These are phyloP conservation scores for Malassezia vespertilionis DNA, from an alignment of 1,284 basidiomycete species.

Conservation along the genomic window DNA sequence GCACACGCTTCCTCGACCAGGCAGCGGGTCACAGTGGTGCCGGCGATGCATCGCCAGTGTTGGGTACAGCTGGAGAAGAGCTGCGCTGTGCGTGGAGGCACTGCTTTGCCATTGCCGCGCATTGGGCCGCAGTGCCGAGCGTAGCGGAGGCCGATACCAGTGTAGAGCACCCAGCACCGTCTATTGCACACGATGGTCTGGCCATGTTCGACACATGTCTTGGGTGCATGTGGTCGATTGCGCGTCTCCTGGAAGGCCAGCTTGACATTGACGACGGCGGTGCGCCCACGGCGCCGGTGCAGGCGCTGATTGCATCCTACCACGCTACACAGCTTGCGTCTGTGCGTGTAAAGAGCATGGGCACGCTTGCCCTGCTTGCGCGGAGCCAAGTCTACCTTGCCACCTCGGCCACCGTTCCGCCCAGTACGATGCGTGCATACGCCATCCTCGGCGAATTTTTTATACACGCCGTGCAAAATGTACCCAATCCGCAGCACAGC, in stretches of 20 bases:
- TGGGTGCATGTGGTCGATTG: slow-evolving; percentile 31
- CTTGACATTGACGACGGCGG: slow-evolving; percentile 13
- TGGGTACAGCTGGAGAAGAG: background rate
- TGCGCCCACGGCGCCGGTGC: slow-evolving; percentile 14
- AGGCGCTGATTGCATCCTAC: slow-evolving; percentile 25
- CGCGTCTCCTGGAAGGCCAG: slow-evolving; percentile 27
- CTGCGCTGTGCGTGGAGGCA: slow-evolving; percentile 3
- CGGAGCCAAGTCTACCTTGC: slow-evolving; percentile 24
- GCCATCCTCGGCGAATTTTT: slow-evolving; percentile 6
- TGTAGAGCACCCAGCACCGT: background rate
- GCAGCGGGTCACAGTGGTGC: too few relatives aligned
- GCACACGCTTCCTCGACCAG: slow-evolving; percentile 3
- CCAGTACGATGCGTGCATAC: slow-evolving; percentile 5
- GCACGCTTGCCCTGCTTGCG: slow-evolving; percentile 24
- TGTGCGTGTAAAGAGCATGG: slow-evolving; percentile 32
- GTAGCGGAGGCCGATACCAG: slow-evolving; percentile 6
- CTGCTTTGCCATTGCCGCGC: slow-evolving; percentile 14
- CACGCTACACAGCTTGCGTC: slow-evolving; percentile 19
- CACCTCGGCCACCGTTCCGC: slow-evolving; percentile 1
- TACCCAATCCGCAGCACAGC: slow-evolving; percentile 46
- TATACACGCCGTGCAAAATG: background rate
- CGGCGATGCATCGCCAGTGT: background rate
- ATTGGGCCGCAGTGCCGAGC: slow-evolving; percentile 11
- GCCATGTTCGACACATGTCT: slow-evolving; percentile 32
- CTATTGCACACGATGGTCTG: slow-evolving; percentile 21